Base-by-base conservation (phyloP, 2,329 filamentous ascomycete species). In the Bipolaris cookei region DNA sequence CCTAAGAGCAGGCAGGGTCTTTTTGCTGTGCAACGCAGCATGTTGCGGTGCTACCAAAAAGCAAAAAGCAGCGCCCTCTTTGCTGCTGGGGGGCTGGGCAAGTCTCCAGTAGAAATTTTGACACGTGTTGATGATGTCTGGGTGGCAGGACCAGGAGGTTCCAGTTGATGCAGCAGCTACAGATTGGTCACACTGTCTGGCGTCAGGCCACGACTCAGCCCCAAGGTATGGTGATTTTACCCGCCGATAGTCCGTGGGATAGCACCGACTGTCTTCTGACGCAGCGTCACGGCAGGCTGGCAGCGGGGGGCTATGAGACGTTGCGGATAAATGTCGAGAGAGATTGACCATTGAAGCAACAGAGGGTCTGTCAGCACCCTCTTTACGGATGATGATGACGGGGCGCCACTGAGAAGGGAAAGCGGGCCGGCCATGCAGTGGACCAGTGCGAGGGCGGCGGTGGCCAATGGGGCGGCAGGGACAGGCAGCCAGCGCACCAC, bases 311-410 rank as follows among this genome's bases (percentile, higher is more conserved):
- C 45, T 54, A 30, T 59, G 63, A 65, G 62, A 67, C 60, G 61
- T 62, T 59, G 59, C 68, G 71, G 71, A 54, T 73, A 72, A 74
- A 74, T 74, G 63, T 61, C 25, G 44, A 56, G 63, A 59, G 62
- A 66, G 64, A 70, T 61, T 54, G 53, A 44, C 63, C 54, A 56
- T 47, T 66, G 62, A 65, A 64, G 62, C 58, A 58, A 59, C 63
- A 64, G 58, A 65, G 62, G 52, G 61, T 69, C 47, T 60, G 67
- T 69, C 66, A 69, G 62, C 66, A 69, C 60, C 54, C 16, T 30
- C 46, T 57, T 21, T 51, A 28, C 18, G 51, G 56, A 30, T 52
- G 52, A 56, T 48, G 56, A 51, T 50, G 41, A 54, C 35, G 51
- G 47, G 23, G 54, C 30, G 46, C 51, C 53, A 55, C 45, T 53